Conservation (phyloP, 305 asterid species). For the Petunia hybrid region DNA sequence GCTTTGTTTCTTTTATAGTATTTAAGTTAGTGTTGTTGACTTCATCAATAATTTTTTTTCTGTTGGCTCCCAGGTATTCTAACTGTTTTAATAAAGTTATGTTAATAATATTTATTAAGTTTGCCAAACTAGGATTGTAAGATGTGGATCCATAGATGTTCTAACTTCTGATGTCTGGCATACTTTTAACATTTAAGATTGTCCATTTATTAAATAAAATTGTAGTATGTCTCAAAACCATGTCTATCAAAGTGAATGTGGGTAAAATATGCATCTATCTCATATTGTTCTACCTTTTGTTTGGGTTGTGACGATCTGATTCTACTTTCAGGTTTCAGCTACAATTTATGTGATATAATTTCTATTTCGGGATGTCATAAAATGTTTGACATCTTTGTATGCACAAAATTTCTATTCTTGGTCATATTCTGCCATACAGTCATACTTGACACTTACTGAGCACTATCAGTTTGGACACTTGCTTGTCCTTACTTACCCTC, state of each 20-base stretch:
- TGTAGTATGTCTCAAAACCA: conserved; percentile 7
- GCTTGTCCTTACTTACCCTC: background rate
- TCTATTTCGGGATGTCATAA: too few relatives aligned
- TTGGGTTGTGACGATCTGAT: conserved; percentile 16
- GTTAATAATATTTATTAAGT: background rate
- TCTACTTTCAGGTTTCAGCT: conserved; percentile 21
- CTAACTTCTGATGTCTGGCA: background rate
- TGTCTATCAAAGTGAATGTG: conserved; percentile 10
- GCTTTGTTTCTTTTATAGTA: background rate
- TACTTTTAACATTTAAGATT: conserved; percentile 12
- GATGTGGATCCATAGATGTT: background rate
- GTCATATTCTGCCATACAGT: background rate
- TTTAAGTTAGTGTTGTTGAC: background rate
- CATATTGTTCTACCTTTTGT: conserved; percentile 3
- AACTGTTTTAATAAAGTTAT: background rate
- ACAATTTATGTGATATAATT: background rate
- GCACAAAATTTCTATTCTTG: too few relatives aligned
- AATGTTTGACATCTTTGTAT: too few relatives aligned
- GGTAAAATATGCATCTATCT: conserved; percentile 26
- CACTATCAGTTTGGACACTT: background rate
- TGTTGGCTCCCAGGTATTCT: too few relatives aligned
- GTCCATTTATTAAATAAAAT: background rate
- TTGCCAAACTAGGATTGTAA: conserved; percentile 19
- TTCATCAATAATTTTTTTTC: too few relatives aligned
- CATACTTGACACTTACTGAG: background rate